Base-by-base conservation (phyloP, 2,329 filamentous ascomycete genomes). In the Aspergillus sp. region DNA sequence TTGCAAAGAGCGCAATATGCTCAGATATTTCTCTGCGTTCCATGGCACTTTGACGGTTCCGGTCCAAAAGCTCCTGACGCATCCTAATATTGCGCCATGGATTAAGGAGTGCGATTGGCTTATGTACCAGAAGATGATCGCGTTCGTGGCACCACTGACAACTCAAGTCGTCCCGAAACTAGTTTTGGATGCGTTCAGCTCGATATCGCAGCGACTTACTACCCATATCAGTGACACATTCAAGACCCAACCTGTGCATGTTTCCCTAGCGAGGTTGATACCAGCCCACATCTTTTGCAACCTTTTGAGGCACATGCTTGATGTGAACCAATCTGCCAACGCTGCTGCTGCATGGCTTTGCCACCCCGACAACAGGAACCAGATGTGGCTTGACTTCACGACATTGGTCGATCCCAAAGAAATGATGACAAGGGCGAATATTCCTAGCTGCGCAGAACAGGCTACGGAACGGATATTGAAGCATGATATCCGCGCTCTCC, bases 101-200 rank as follows among this genome's bases (percentile, higher is more conserved):
- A 96, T 99, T 60, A 90, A 95, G 71, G 90, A 96, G 72, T 96
- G 91, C 71, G 95, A 99, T 73, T 96, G 95, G 77, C 83, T 93
- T 35, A 90, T 97, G 78, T 99, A 99, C 72, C 92, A 98, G 73
- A 92, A 93, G 65, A 96, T 98, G 90, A 92, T 97, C 77, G 88
- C 89, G 54, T 96, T 97, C 60, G 87, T 98, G 41, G 90, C 90
- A 1, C 87, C 88, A n/a, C 81, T 98, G 41, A 95, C 91, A 4
- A 82, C 97, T 7, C 93, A 98, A 72, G 93, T 96, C 14, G 89
- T 96, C 4, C 95, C 95, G 1, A 90, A 93, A 58, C 84, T 88
- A 3, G 93, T 98, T 6, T 81, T 97, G 58, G 90, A 93, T 67
- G 92, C 93, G 2, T 84, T 99, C 33, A 87, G 90, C 64, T 93